phyloP scores from a whole-genome alignment of 768 basidiomycete species.

The Boletus subcaerulescens region DNA sequence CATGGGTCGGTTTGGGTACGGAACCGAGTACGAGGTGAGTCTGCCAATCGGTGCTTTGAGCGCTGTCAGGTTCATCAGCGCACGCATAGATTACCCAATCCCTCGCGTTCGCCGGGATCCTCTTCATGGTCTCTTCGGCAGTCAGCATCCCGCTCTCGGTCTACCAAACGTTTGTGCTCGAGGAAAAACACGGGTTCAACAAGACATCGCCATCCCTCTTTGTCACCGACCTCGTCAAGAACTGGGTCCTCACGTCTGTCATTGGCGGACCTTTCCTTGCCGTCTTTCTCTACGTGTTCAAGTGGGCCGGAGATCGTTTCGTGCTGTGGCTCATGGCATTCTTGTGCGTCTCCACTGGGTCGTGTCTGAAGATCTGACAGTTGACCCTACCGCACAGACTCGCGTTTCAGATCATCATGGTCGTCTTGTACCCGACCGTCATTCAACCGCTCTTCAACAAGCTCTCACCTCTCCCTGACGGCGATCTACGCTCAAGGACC shows the following conservation, averaged over 20 bases:
- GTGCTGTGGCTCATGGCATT: slow-evolving; percentile 93
- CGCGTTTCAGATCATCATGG: slow-evolving; percentile 80
- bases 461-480: slow-evolving; percentile 77
- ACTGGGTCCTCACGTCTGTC: slow-evolving; percentile 64
- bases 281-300: slow-evolving; percentile 83
- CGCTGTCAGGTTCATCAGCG: background rate
- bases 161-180: slow-evolving; percentile 91
- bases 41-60: background rate
- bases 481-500: slow-evolving; percentile 74
- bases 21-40: slow-evolving; percentile 67
- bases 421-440: slow-evolving; percentile 76
- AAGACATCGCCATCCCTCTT: slow-evolving; percentile 82
- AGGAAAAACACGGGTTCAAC: slow-evolving; percentile 96
- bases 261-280: slow-evolving; percentile 86
- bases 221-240: slow-evolving; percentile 76
- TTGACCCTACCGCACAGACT: slow-evolving; percentile 44
- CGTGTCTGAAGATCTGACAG: no score
- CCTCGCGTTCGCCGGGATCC: slow-evolving; percentile 66
- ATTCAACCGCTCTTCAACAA: slow-evolving; percentile 99
- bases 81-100: slow-evolving; percentile 62
- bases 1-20: slow-evolving; percentile 57
- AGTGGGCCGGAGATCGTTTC: slow-evolving; percentile 91
- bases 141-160: slow-evolving; percentile 72
- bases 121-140: slow-evolving; percentile 64
- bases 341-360: slow-evolving; percentile 45